Percentiles rank a stretch among this genome's conserved stretches.
Conservation (phyloP, 2,329 filamentous ascomycete genomes). For the Colletotrichum scovillei region DNA sequence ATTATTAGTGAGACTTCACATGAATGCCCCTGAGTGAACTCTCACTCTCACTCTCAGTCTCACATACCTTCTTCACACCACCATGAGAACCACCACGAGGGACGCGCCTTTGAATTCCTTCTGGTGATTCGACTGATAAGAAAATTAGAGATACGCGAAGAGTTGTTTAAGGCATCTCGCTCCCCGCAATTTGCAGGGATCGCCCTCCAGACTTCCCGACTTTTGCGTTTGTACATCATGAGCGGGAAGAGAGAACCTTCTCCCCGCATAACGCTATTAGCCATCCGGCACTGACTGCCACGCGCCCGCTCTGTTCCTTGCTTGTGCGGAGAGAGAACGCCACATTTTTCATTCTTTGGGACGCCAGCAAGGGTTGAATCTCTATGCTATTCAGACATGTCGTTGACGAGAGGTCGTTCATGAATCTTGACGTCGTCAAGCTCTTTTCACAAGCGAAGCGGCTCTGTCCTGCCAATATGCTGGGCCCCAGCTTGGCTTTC, state of each 20-base stretch:
- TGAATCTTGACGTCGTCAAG: not conserved
- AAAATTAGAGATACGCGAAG: slow-evolving; percentile 15
- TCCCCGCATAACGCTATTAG: slow-evolving; percentile 28
- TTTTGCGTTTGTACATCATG: slow-evolving; percentile 7
- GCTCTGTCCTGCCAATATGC: slow-evolving; percentile 41
- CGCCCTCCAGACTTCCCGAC: slow-evolving; percentile 1
- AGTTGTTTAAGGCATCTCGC: not conserved
- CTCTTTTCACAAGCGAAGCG: slow-evolving; percentile 45
- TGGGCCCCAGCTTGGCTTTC: slow-evolving; percentile 24
- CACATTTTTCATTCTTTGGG: not conserved
- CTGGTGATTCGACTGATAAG: not conserved
- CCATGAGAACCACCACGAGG: not conserved
- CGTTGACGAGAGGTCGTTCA: not conserved
- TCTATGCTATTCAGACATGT: not conserved
- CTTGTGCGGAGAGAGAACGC: slow-evolving; percentile 5
- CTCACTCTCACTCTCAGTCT: not conserved
- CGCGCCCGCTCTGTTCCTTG: slow-evolving; percentile 20
- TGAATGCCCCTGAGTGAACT: not conserved
- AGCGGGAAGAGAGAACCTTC: slow-evolving; percentile 22
- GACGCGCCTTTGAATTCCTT: not conserved
- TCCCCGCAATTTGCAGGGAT: slow-evolving; percentile 30
- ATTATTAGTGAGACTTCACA: not conserved
- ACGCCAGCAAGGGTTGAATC: not conserved
- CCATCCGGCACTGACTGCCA: slow-evolving; percentile 27
- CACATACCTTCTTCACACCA: not conserved